A percentile compares a stretch with the other conserved stretches of the same genome.
These are phyloP conservation scores for Podospora sp. DNA, from an alignment of 495 filamentous ascomycete species.

Conservation along the genomic window DNA sequence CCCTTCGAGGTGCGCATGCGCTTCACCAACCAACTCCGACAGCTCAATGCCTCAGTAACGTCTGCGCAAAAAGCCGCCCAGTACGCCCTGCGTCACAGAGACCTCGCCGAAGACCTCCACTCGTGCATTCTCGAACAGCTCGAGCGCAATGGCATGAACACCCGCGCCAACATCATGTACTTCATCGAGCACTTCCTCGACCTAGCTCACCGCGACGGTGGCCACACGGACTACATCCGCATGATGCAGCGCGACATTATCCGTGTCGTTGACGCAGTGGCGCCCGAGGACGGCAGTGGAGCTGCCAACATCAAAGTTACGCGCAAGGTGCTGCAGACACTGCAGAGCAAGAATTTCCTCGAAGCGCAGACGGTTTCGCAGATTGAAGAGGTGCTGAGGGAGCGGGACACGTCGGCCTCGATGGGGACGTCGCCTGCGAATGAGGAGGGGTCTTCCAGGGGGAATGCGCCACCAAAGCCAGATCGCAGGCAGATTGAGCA, in stretches of 20 bases:
- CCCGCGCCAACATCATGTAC: constrained; percentile 97
- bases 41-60: constrained; percentile 84
- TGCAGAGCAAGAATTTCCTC: constrained; percentile 69
- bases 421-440: constrained; percentile 44
- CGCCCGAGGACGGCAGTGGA: constrained; percentile 83
- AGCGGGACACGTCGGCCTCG: constrained; percentile 59
- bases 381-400: constrained; percentile 77
- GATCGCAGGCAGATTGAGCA: constrained; percentile 92
- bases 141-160: constrained; percentile 94
- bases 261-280: constrained; percentile 83
- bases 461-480: constrained; percentile 44
- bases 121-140: constrained; percentile 96
- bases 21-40: constrained; percentile 84
- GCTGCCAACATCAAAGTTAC: constrained; percentile 95
- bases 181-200: constrained; percentile 96
- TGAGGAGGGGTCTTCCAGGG: constrained; percentile 37
- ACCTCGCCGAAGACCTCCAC: constrained; percentile 95
- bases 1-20: constrained; percentile 98
- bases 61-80: constrained; percentile 90
- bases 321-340: constrained; percentile 70
- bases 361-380: constrained; percentile 68
- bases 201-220: constrained; percentile 69
- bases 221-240: constrained; percentile 73
- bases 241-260: constrained; percentile 96
- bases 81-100: constrained; percentile 89